phyloP scores from a whole-genome alignment of 371 early-diverging fungal species.

The Mortierella sp. region DNA sequence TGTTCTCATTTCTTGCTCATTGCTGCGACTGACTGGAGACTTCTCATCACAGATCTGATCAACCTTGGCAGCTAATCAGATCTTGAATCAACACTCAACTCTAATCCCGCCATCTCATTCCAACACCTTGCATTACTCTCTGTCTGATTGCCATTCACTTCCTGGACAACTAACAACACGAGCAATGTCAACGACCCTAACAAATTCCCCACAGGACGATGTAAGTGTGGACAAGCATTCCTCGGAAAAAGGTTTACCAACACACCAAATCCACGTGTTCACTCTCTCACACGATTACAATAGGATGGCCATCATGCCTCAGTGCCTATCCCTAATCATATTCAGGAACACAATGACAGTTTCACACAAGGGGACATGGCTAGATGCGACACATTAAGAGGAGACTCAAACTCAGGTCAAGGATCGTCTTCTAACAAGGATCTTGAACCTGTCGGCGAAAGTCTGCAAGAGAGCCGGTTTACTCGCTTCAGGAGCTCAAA shows the following conservation, averaged over 20 bases:
- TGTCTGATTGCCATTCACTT: not conserved
- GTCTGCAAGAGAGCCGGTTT: not conserved
- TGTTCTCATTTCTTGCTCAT: too few relatives aligned
- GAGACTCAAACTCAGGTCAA: not conserved
- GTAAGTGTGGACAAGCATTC: too few relatives aligned
- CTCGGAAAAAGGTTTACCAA: not conserved
- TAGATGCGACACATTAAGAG: conserved; percentile 3
- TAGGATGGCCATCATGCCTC: not conserved
- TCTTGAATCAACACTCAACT: not conserved
- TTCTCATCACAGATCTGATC: not conserved
- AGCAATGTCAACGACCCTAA: not conserved
- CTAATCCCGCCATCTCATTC: not conserved
- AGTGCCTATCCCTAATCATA: not conserved
- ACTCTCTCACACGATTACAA: too few relatives aligned
- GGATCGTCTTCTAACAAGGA: too few relatives aligned
- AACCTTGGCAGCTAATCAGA: not conserved
- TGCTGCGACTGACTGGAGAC: too few relatives aligned
- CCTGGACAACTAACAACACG: not conserved
- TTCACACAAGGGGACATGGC: not conserved
- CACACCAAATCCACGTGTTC: not conserved
- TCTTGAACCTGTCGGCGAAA: too few relatives aligned
- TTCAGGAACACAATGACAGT: not conserved
- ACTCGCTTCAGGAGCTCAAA: conserved; percentile 21
- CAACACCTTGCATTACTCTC: not conserved
- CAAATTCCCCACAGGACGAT: too few relatives aligned